phyloP scores from a whole-genome alignment of 208 protist species.

The Wallacemonas rigidus region DNA sequence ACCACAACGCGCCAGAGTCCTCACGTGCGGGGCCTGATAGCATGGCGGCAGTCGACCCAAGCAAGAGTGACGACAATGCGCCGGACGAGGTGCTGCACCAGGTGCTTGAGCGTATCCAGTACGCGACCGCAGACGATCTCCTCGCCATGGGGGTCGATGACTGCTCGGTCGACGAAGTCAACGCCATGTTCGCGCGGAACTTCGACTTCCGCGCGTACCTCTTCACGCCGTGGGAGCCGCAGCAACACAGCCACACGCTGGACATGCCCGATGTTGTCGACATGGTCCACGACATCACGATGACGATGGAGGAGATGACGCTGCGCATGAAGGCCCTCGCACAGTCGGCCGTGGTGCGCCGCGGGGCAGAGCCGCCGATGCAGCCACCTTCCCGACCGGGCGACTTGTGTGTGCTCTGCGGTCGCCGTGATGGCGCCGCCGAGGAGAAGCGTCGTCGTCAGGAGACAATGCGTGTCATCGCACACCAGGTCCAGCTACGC shows the following conservation, averaged over 20 bases:
- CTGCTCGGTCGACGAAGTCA: slow-evolving; percentile 82
- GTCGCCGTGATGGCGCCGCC: slow-evolving; percentile 55
- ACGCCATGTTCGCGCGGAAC: slow-evolving; percentile 63
- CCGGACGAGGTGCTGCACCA: slow-evolving; percentile 12
- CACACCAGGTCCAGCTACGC: slow-evolving; percentile 67
- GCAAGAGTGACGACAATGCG: too few species aligned
- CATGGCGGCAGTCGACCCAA: too few species aligned
- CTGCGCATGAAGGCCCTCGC: slow-evolving; percentile 66
- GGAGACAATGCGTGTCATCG: slow-evolving; percentile 64
- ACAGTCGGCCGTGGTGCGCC: slow-evolving; percentile 56
- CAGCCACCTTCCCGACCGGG: slow-evolving; percentile 68
- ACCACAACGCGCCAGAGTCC: not conserved
- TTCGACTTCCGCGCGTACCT: slow-evolving; percentile 83
- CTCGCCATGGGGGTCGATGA: slow-evolving; percentile 59
- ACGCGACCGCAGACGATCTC: slow-evolving; percentile 65
- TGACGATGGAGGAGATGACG: slow-evolving; percentile 70
- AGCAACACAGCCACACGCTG: slow-evolving; percentile 35
- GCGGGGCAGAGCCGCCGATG: slow-evolving; percentile 57
- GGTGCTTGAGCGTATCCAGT: slow-evolving; percentile 23
- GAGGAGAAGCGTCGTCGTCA: slow-evolving; percentile 58
- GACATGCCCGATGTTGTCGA: slow-evolving; percentile 53
- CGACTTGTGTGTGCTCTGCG: slow-evolving; percentile 73
- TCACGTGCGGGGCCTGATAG: too few species aligned
- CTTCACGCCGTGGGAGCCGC: slow-evolving; percentile 35
- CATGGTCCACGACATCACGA: slow-evolving; percentile 71